phyloP scores from a whole-genome alignment of 23 red algal species.

The Agarophyton chilense region DNA sequence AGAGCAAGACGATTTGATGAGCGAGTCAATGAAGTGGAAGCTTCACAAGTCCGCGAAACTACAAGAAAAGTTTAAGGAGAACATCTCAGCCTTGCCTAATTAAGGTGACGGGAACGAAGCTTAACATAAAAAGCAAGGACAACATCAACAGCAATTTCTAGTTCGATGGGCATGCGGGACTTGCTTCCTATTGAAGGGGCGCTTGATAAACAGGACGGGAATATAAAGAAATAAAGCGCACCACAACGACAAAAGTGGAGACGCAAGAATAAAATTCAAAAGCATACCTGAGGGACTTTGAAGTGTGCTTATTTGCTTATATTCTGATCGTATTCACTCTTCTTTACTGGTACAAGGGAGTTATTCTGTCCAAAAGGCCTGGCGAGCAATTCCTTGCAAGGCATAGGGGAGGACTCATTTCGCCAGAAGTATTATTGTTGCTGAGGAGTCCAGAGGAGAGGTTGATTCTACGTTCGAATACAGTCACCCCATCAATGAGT shows the following conservation, averaged over 20 bases:
- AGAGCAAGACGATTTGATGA: neutral
- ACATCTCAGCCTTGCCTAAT: too few species aligned
- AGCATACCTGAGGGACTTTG: neutral
- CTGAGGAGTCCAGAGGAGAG: neutral
- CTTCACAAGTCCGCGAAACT: neutral
- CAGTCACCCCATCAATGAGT: neutral
- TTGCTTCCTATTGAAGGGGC: too few species aligned
- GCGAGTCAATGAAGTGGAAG: neutral
- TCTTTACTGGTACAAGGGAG: neutral
- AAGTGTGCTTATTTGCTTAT: neutral
- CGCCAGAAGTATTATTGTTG: slow-evolving; percentile 6
- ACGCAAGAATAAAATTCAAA: neutral
- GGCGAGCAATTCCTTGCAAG: too few species aligned
- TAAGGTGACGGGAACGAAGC: too few species aligned
- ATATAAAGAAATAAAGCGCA: too few species aligned
- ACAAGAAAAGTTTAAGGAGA: neutral
- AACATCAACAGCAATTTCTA: too few species aligned
- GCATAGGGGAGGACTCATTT: neutral
- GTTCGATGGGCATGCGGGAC: too few species aligned
- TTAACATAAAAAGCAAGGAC: too few species aligned
- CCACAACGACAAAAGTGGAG: too few species aligned
- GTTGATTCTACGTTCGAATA: too few species aligned
- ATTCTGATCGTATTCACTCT: neutral
- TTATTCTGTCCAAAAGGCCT: neutral
- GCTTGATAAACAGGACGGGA: too few species aligned